Percentiles rank a stretch among this genome's conserved stretches.
These are phyloP conservation scores for Pontederia paniculata DNA, from an alignment of 176 grass and related monocot species.

Conservation along the genomic window DNA sequence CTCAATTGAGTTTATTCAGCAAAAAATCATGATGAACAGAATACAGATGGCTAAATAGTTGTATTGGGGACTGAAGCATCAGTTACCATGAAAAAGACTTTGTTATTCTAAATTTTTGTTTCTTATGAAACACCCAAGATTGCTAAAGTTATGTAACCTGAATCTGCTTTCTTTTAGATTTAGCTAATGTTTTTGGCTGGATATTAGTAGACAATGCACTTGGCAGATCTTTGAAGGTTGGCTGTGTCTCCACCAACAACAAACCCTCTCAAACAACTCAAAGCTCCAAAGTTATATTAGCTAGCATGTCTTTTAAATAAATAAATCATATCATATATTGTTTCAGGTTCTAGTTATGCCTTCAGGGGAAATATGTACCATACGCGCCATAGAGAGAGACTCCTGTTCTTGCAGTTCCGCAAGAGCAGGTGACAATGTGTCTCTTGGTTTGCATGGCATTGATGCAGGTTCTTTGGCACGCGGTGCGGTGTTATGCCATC, in stretches of 20 bases:
- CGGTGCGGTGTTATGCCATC: constrained; percentile 59
- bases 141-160: too few species aligned
- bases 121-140: too few species aligned
- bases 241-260: too few species aligned
- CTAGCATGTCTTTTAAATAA: background rate
- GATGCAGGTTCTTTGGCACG: constrained; percentile 35
- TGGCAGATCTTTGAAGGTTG: background rate
- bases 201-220: too few species aligned
- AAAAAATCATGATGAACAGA: too few species aligned
- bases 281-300: background rate
- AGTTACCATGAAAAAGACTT: too few species aligned
- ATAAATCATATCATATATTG: background rate
- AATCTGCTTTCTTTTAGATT: too few species aligned
- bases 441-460: constrained; percentile 55
- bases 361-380: constrained; percentile 30
- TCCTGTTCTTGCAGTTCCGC: constrained; percentile 34
- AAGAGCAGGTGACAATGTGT: constrained; percentile 62
- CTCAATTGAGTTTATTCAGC: too few species aligned
- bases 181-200: too few species aligned
- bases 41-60: too few species aligned
- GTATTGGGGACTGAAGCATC: too few species aligned
- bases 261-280: background rate
- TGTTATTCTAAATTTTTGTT: too few species aligned
- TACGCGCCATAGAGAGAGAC: constrained; percentile 50
- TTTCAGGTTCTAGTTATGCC: constrained; percentile 78